A percentile compares a stretch with the other conserved stretches of the same genome.
Conservation (phyloP, 805 yeast species). For the Barnettozyma pratensis region DNA sequence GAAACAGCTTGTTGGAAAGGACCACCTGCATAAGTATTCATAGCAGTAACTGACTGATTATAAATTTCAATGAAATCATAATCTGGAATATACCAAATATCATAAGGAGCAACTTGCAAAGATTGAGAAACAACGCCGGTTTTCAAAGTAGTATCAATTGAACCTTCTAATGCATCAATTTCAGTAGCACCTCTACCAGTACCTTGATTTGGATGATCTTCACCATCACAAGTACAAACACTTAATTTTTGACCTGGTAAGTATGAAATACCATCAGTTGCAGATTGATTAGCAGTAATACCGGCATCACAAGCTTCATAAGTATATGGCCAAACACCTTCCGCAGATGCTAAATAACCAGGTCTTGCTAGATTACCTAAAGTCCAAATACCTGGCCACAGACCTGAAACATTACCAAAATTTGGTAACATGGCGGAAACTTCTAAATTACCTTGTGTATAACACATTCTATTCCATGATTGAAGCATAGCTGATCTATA, state of each 20-base stretch:
- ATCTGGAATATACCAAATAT: conserved; percentile 49
- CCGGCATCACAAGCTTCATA: conserved; percentile 47
- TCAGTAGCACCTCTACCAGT: conserved; percentile 47
- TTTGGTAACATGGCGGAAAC: conserved; percentile 39
- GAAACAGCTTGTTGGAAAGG: conserved; percentile 48
- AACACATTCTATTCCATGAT: conserved; percentile 43
- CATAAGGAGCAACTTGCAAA: conserved; percentile 46
- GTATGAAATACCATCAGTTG: conserved; percentile 42
- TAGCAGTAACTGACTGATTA: conserved; percentile 34
- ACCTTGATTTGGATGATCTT: conserved; percentile 44
- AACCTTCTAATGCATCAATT: conserved; percentile 46
- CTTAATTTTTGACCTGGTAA: conserved; percentile 42
- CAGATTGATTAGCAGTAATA: conserved; percentile 43
- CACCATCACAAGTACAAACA: conserved; percentile 40
- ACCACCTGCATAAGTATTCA: conserved; percentile 45
- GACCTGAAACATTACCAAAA: conserved; percentile 36
- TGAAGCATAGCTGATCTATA: conserved; percentile 46
- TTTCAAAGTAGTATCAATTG: conserved; percentile 27
- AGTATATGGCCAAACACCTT: conserved; percentile 48
- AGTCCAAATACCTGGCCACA: conserved; percentile 50
- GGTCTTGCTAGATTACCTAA: conserved; percentile 47
- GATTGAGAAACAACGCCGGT: conserved; percentile 46
- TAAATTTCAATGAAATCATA: conserved; percentile 40
- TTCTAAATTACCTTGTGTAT: conserved; percentile 36
- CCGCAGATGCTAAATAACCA: conserved; percentile 42